These are phyloP conservation scores for Mikania micrantha DNA, from an alignment of 129 eudicot genomes.

Conservation along the genomic window DNA sequence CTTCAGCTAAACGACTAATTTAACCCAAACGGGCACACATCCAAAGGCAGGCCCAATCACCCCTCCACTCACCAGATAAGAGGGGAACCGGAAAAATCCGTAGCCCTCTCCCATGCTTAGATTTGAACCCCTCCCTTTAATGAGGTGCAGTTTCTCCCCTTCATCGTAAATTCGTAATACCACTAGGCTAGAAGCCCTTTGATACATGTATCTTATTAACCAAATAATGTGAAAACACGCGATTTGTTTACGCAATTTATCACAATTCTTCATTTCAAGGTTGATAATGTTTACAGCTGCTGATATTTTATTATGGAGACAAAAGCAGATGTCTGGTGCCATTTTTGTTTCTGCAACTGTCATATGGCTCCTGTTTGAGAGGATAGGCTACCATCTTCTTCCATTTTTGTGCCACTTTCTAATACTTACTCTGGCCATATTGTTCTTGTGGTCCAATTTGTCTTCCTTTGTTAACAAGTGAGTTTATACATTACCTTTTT, in stretches of 20 bases:
- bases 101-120: too few species aligned
- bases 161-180: too few species aligned
- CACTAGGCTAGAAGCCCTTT: too few species aligned
- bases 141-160: too few species aligned
- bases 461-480: conserved; percentile 73
- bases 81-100: too few species aligned
- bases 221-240: neutral
- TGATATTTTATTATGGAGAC: conserved; percentile 74
- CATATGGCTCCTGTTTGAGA: conserved; percentile 79
- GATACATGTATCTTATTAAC: neutral
- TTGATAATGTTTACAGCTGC: conserved; percentile 50
- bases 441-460: conserved; percentile 80
- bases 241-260: neutral
- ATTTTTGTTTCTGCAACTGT: conserved; percentile 69
- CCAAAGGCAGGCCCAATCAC: too few species aligned
- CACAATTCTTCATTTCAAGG: neutral
- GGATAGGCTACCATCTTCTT: conserved; percentile 69
- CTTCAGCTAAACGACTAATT: too few species aligned
- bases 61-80: too few species aligned
- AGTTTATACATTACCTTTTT: conserved; percentile 22
- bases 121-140: too few species aligned
- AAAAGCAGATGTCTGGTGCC: conserved; percentile 71
- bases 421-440: conserved; percentile 53
- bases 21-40: too few species aligned
- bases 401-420: conserved; percentile 70